Percentiles rank a stretch among this genome's conserved stretches.
Conservation (phyloP, 2,329 filamentous ascomycete species). For the Trichoderma sp. region DNA sequence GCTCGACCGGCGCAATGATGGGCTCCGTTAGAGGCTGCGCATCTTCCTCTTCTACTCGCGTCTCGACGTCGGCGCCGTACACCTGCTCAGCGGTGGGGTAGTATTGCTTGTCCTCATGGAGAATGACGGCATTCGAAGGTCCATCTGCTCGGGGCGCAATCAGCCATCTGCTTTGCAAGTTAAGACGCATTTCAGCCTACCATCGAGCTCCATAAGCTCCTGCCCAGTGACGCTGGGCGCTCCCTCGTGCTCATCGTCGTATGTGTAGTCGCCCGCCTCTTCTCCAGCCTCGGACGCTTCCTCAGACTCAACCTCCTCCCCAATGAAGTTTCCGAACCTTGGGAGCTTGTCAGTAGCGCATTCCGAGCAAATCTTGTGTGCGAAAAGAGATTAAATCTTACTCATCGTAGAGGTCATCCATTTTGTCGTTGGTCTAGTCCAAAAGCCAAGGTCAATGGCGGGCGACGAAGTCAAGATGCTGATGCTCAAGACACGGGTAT, state of each 20-base stretch:
- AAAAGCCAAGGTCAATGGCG: constrained; percentile 24
- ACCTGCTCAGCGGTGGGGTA: constrained; percentile 97
- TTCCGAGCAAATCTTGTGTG: not conserved
- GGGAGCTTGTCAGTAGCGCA: not conserved
- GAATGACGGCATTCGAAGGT: constrained; percentile 91
- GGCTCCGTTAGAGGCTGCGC: constrained; percentile 88
- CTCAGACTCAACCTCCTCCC: constrained; percentile 82
- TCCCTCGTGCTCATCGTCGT: constrained; percentile 70
- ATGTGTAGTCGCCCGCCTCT: constrained; percentile 74
- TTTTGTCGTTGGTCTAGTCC: constrained; percentile 38
- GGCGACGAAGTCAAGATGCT: constrained; percentile 20
- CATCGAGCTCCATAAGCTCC: constrained; percentile 92
- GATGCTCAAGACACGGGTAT: constrained; percentile 19
- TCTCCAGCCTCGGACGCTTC: constrained; percentile 77
- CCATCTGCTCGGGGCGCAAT: constrained; percentile 51
- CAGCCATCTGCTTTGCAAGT: not conserved
- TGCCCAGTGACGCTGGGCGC: constrained; percentile 64
- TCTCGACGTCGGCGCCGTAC: constrained; percentile 92
- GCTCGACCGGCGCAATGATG: constrained; percentile 87
- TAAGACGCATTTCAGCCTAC: constrained; percentile 47
- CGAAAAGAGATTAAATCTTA: constrained; percentile 39
- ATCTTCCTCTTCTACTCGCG: constrained; percentile 94
- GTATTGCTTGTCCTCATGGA: constrained; percentile 99
- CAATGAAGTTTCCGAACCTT: constrained; percentile 98
- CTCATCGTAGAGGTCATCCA: constrained; percentile 99